Evolutionary conservation across 2,329 filamentous ascomycete species (phyloP), one percentile per base, ranked within the genome.

Genomic region (Microsporum ferrugineum): DNA sequence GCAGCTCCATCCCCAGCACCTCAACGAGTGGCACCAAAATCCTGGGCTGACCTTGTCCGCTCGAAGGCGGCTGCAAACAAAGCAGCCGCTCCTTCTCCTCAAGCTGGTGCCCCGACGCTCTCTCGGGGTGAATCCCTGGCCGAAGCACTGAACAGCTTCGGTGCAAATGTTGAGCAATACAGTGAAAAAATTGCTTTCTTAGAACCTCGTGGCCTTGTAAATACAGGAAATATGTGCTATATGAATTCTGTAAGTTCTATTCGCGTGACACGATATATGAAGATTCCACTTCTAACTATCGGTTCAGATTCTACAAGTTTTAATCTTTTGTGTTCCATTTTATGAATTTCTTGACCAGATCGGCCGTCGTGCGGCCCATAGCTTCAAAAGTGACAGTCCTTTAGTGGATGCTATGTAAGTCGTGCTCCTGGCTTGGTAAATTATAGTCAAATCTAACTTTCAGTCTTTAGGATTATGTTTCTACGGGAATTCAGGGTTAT

Each of bases 141-240:
- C 2, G 89, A 96, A 67, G 88, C 89, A 39, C 80, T 99, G 59
- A 82, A 82, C 57, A 82, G 84, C 33, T 94, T 91, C 72, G 83
- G 82, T 59, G 84, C 91, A 29, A 81, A 84, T 61, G 79, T 80
- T 41, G 80, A 81, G 55, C 78, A 80, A 62, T 75, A 78, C 65
- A 72, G 74, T 41, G 77, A 82, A 36, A 89, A 87, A 68, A 78
- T 92, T 66, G 80, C 88, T 17, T 96, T 96, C 70, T 81, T 99
- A 58, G 90, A 97, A 75, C 94, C 94, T 58, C 84, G 92, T 66
- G 94, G 94, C 57, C 82, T 99, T 70, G 88, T 96, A 67, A 99
- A 99, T 76, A 95, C 92, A 45, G 94, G 94, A 57, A 97, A 99
- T 72, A 95, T 97, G 89, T 99, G 94, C 76, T 99, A 99, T 77